These are phyloP conservation scores for Rhizophagus clarus DNA, from an alignment of 192 early-diverging fungal species.

Conservation along the genomic window DNA sequence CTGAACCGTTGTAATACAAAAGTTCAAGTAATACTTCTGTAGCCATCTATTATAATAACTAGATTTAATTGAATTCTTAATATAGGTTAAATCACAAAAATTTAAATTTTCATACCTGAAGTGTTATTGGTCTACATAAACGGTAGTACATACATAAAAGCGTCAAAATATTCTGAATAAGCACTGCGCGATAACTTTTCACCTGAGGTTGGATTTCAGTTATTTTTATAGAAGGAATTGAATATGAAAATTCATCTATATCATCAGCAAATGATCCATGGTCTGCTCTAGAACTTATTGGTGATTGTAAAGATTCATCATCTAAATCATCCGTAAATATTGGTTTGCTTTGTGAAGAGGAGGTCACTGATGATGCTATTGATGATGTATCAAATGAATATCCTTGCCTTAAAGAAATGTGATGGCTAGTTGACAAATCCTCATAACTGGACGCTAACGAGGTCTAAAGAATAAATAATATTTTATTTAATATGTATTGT, in stretches of 20 bases:
- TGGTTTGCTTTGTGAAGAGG: neutral
- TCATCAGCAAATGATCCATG: constrained; percentile 10
- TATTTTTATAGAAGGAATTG: constrained; percentile 11
- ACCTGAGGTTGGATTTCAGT: neutral
- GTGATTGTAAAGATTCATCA: neutral
- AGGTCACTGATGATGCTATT: neutral
- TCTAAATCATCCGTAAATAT: neutral
- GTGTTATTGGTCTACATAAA: constrained; percentile 22
- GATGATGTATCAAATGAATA: constrained; percentile 25
- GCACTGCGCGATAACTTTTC: constrained; percentile 1
- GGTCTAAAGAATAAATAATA: constrained; percentile 29
- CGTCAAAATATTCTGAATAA: neutral
- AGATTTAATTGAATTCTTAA: constrained; percentile 26
- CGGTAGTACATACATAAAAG: constrained; percentile 13
- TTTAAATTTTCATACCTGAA: constrained; percentile 16
- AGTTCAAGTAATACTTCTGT: constrained; percentile 43
- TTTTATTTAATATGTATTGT: neutral
- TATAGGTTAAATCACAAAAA: constrained; percentile 2
- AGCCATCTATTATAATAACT: constrained; percentile 42
- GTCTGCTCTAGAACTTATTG: neutral
- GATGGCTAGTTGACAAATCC: constrained; percentile 1
- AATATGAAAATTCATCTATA: neutral
- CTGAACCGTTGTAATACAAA: constrained; percentile 40
- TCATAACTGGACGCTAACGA: constrained; percentile 33
- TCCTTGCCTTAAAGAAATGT: constrained; percentile 23